Evolutionary conservation across 805 yeast genomes (phyloP).

Genomic region (Kodamaea jinghongensis): DNA sequence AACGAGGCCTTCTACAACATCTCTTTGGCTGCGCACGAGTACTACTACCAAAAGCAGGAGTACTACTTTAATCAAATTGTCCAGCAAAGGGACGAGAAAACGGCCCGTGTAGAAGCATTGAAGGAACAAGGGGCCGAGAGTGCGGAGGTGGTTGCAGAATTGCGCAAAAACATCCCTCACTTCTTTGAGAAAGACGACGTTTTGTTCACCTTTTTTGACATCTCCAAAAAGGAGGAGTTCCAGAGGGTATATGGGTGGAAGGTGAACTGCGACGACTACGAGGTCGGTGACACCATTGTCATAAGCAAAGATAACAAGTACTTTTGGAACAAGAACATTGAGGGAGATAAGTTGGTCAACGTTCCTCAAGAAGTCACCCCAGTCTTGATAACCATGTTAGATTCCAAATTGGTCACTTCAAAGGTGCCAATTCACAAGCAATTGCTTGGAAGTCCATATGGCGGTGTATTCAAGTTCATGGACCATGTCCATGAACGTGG

Average conservation of each 20-base stretch:
- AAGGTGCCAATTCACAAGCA: slow-evolving; percentile 18
- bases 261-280: slow-evolving; percentile 28
- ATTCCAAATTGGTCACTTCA: slow-evolving; percentile 23
- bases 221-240: slow-evolving; percentile 33
- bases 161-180: slow-evolving; percentile 50
- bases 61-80: slow-evolving; percentile 35
- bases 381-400: slow-evolving; percentile 39
- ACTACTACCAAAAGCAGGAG: slow-evolving; percentile 42
- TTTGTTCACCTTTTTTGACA: slow-evolving; percentile 51
- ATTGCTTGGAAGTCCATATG: slow-evolving; percentile 45
- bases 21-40: slow-evolving; percentile 48
- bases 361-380: slow-evolving; percentile 31
- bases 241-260: slow-evolving; percentile 37
- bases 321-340: slow-evolving; percentile 31
- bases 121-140: slow-evolving; percentile 44
- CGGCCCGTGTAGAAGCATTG: slow-evolving; percentile 40
- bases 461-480: slow-evolving; percentile 35
- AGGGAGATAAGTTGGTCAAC: slow-evolving; percentile 36
- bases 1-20: slow-evolving; percentile 37
- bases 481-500: slow-evolving; percentile 47
- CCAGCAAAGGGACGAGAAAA: slow-evolving; percentile 35
- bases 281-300: slow-evolving; percentile 57
- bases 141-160: slow-evolving; percentile 42
- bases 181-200: slow-evolving; percentile 43
- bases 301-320: slow-evolving; percentile 43